Percentiles rank a stretch among this genome's conserved stretches.
These are phyloP conservation scores for Sporothrix mexicana DNA, from an alignment of 2,329 filamentous ascomycete species.

Conservation along the genomic window DNA sequence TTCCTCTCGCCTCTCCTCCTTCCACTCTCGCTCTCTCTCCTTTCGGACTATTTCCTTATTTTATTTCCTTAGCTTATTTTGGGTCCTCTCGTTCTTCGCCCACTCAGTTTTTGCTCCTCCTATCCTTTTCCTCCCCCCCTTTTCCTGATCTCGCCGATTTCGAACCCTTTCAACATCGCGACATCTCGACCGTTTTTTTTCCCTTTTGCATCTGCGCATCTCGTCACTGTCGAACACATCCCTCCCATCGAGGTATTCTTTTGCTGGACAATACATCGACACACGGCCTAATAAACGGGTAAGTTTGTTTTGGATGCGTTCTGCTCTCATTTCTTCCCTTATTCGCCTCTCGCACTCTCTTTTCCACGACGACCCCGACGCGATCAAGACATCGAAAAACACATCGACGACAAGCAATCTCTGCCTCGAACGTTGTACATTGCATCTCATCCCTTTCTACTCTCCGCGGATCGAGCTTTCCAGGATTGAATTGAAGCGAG, in stretches of 20 bases:
- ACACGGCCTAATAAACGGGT: conserved; percentile 20
- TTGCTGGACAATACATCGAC: neutral
- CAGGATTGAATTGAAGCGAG: neutral
- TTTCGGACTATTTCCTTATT: conserved; percentile 30
- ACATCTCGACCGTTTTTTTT: conserved; percentile 23
- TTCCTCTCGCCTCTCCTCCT: conserved; percentile 25
- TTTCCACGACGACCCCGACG: neutral
- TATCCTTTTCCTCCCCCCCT: conserved; percentile 38
- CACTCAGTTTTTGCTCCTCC: conserved; percentile 29
- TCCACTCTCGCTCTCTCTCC: conserved; percentile 24
- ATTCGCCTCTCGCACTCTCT: neutral
- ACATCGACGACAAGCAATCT: neutral
- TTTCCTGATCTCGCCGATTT: conserved; percentile 37
- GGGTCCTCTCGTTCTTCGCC: conserved; percentile 25
- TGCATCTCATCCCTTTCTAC: neutral
- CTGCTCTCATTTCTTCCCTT: neutral
- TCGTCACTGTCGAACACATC: conserved; percentile 8
- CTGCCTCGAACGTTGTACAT: neutral
- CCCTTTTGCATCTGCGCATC: conserved; percentile 23
- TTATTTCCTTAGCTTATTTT: conserved; percentile 30
- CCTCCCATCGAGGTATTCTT: neutral
- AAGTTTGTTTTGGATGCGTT: neutral
- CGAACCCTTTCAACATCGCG: conserved; percentile 17
- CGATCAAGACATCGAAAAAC: conserved; percentile 12
- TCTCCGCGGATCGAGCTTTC: neutral